These are phyloP conservation scores for Coelastrella sp. DNA, from an alignment of 139 green algal genomes.

Conservation along the genomic window DNA sequence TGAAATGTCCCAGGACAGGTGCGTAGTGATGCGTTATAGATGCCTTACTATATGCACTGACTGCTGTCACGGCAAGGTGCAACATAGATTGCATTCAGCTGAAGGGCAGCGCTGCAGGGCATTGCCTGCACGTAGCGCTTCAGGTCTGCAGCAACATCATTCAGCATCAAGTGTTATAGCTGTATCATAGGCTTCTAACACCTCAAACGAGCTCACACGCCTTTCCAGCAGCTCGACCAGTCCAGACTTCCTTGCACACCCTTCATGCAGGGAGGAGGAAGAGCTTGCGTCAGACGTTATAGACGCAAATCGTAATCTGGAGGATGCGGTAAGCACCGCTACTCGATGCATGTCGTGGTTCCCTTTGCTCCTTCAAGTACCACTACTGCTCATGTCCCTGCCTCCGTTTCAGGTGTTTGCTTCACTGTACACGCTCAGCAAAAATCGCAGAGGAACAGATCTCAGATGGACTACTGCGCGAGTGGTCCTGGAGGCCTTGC, in stretches of 20 bases:
- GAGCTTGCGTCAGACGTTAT: background rate
- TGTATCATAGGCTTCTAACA: background rate
- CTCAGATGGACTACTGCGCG: conserved; percentile 9
- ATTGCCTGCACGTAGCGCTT: no score
- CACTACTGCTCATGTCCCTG: no score
- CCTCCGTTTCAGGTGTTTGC: conserved; percentile 39
- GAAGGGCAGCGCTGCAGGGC: background rate
- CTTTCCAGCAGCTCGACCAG: background rate
- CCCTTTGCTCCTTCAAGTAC: no score
- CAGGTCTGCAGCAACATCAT: background rate
- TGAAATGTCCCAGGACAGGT: background rate
- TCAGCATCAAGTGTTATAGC: background rate
- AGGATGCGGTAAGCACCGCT: conserved; percentile 10
- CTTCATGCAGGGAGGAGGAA: background rate
- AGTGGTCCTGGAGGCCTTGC: conserved; percentile 37
- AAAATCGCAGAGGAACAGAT: conserved; percentile 18
- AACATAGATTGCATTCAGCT: background rate
- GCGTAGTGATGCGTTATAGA: background rate
- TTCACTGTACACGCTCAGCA: conserved; percentile 24
- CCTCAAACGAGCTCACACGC: background rate
- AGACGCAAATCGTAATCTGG: conserved; percentile 6
- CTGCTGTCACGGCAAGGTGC: background rate
- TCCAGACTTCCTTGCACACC: no score
- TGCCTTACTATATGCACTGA: background rate
- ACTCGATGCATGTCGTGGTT: conserved; percentile 6